These are phyloP conservation scores for Aspergillus tamarii DNA, from an alignment of 2,329 filamentous ascomycete genomes.

Conservation along the genomic window DNA sequence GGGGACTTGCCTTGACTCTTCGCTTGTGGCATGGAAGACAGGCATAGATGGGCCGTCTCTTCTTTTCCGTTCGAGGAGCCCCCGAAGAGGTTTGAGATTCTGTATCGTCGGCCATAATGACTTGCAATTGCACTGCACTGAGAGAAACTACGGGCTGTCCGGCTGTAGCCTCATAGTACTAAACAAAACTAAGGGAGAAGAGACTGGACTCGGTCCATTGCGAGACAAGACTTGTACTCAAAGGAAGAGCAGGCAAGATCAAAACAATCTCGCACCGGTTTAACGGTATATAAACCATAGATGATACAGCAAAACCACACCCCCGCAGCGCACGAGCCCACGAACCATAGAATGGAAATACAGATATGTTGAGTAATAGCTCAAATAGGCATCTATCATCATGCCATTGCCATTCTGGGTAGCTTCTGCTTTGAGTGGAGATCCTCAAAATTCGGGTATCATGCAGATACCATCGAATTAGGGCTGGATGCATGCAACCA, in stretches of 20 bases:
- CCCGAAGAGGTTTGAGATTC: not conserved
- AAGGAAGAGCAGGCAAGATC: not conserved
- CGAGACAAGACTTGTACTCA: not conserved
- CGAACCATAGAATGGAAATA: not conserved
- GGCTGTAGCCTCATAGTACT: not conserved
- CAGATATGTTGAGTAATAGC: not conserved
- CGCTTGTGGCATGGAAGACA: slow-evolving; percentile 3
- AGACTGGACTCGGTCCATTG: not conserved
- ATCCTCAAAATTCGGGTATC: not conserved
- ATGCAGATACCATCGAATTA: not conserved
- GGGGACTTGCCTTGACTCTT: slow-evolving; percentile 1
- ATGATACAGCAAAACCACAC: not conserved
- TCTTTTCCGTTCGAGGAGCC: not conserved
- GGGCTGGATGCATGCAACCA: not conserved
- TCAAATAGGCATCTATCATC: slow-evolving; percentile 2
- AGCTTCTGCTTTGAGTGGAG: not conserved
- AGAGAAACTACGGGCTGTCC: not conserved
- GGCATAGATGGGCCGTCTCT: slow-evolving; percentile 1
- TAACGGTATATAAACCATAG: not conserved
- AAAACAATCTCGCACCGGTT: not conserved
- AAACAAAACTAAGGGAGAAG: not conserved
- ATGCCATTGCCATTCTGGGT: not conserved
- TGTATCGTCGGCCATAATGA: not conserved
- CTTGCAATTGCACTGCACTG: not conserved
- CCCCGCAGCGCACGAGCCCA: slow-evolving; percentile 1